These are phyloP conservation scores for Xylariaceae sp. DNA, from an alignment of 2,329 filamentous ascomycete species.

Conservation along the genomic window DNA sequence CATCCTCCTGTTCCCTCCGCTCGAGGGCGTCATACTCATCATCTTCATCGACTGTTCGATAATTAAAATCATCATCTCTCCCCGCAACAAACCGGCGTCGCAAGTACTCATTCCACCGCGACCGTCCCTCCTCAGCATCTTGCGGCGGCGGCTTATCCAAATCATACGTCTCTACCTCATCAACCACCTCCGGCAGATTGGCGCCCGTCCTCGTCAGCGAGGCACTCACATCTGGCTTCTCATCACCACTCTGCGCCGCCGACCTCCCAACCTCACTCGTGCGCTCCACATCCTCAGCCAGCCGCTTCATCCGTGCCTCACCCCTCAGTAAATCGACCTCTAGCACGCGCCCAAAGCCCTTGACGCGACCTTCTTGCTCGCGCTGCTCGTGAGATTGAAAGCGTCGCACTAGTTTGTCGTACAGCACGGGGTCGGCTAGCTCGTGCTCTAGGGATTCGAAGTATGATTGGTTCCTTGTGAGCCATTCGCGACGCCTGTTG, in stretches of 20 bases:
- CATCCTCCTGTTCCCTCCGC: constrained; percentile 65
- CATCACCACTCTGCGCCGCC: not conserved
- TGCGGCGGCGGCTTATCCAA: constrained; percentile 19
- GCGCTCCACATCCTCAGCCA: constrained; percentile 30
- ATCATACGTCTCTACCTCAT: not conserved
- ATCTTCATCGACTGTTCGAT: constrained; percentile 65
- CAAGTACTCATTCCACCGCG: constrained; percentile 71
- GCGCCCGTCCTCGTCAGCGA: not conserved
- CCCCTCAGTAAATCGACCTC: constrained; percentile 75
- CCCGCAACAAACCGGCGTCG: constrained; percentile 72
- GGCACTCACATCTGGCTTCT: not conserved
- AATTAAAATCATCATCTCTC: constrained; percentile 76
- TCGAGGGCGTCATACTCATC: constrained; percentile 66
- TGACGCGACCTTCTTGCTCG: constrained; percentile 67
- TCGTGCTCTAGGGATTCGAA: constrained; percentile 58
- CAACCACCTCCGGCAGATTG: not conserved
- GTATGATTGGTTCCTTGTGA: constrained; percentile 71
- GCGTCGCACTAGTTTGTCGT: constrained; percentile 74
- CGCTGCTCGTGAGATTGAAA: constrained; percentile 74
- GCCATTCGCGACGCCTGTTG: constrained; percentile 75
- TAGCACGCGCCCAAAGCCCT: constrained; percentile 76
- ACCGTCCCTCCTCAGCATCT: constrained; percentile 63
- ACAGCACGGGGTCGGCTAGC: constrained; percentile 72
- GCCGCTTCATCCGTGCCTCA: constrained; percentile 68
- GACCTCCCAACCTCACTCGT: not conserved